These are phyloP conservation scores for Clonostachys chloroleuca DNA, from an alignment of 2,329 filamentous ascomycete species.

Conservation along the genomic window DNA sequence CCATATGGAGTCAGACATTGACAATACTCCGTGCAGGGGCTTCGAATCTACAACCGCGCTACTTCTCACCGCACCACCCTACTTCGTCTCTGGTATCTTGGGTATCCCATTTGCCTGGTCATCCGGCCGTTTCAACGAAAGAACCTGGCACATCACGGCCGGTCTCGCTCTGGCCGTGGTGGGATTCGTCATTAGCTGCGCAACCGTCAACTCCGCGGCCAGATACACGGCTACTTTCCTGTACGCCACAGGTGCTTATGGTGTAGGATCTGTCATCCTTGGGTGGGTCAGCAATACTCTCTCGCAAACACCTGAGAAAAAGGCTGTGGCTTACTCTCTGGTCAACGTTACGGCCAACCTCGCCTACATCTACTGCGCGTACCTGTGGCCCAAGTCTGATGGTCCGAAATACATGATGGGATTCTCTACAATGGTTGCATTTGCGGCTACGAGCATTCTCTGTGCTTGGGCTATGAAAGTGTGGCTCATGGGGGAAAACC, in stretches of 20 bases:
- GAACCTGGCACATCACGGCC: constrained; percentile 8
- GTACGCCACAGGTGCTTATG: constrained; percentile 4
- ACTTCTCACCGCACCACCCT: constrained; percentile 17
- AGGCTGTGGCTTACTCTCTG: constrained; percentile 8
- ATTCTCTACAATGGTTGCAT: constrained; percentile 13
- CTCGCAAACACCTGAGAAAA: constrained; percentile 10
- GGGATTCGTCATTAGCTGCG: constrained; percentile 12
- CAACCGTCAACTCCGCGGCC: constrained; percentile 4
- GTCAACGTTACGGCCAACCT: constrained; percentile 7
- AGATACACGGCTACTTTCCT: constrained; percentile 2
- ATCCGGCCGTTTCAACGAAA: constrained; percentile 10
- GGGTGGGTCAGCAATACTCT: constrained; percentile 8
- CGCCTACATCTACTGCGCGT: constrained; percentile 33
- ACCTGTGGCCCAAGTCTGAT: constrained; percentile 29
- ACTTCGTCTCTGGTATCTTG: constrained; percentile 11
- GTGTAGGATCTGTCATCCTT: constrained; percentile 7
- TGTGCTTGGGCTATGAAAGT: constrained; percentile 4
- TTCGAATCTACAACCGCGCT: constrained; percentile 10
- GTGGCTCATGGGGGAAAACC: constrained; percentile 11
- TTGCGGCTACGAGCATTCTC: constrained; percentile 5
- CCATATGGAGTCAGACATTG: constrained; percentile 3
- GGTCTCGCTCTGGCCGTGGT: constrained; percentile 8
- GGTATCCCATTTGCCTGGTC: constrained; percentile 9
- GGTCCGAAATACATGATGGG: constrained; percentile 28
- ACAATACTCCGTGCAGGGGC: constrained; percentile 10